Conservation (phyloP, 2,329 filamentous ascomycete species). For the Xylariaceae sp. region DNA sequence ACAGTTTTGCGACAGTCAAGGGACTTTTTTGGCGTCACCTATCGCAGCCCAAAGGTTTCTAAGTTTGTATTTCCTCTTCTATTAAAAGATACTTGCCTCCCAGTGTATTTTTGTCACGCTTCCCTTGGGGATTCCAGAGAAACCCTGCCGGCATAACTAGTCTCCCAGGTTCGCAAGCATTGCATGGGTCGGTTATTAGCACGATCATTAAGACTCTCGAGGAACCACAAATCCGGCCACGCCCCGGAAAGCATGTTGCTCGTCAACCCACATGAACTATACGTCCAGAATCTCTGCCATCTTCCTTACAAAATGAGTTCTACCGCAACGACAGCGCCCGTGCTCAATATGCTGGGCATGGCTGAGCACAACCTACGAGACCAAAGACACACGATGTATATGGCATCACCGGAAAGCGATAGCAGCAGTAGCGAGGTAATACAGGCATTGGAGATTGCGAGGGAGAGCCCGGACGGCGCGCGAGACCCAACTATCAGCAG, state of each 20-base stretch:
- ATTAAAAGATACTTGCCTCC: neutral
- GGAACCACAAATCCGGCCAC: no score
- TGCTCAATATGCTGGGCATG: slow-evolving; percentile 19
- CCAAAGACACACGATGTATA: neutral
- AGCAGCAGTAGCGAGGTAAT: slow-evolving; percentile 47
- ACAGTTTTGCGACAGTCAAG: neutral
- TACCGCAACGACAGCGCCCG: slow-evolving; percentile 6
- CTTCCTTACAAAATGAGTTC: slow-evolving; percentile 9
- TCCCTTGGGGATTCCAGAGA: no score
- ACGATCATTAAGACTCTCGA: neutral
- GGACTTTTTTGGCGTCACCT: neutral
- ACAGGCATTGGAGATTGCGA: slow-evolving; percentile 71
- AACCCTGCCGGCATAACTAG: no score
- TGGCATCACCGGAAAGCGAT: neutral
- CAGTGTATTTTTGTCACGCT: no score
- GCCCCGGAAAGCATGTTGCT: neutral
- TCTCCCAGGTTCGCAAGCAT: no score
- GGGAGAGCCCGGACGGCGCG: slow-evolving; percentile 66
- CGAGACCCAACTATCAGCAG: slow-evolving; percentile 60
- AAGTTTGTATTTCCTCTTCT: slow-evolving; percentile 1
- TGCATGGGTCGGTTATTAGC: neutral
- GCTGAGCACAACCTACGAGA: neutral
- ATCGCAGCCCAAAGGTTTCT: neutral
- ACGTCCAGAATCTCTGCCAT: slow-evolving; percentile 12
- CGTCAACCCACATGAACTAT: slow-evolving; percentile 6